Base-by-base conservation (phyloP, 2,329 filamentous ascomycete species). In the Aspergillus sp. region DNA sequence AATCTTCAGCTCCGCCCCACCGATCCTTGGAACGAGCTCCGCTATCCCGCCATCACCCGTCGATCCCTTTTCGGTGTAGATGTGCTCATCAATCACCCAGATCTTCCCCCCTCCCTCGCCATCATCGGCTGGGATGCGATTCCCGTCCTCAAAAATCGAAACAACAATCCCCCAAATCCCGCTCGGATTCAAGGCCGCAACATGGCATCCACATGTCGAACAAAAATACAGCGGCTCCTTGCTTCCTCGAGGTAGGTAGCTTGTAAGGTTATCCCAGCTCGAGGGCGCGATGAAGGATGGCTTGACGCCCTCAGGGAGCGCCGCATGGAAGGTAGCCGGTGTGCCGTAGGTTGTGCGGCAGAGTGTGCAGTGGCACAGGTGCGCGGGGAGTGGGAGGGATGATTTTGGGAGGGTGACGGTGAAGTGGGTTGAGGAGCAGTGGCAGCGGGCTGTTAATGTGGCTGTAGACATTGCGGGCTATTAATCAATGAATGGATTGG, bases 331-430 rank as follows among this genome's bases (percentile, higher is more conserved):
- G n/a, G 56, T 64, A 51, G 66, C 71, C 3, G 61, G 55, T 51
- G 76, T 69, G 28, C 80, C 80, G 31, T 77, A 76, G 23, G 71
- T 76, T 60, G 73, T 74, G 25, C 80, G 76, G 60, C 80, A 83
- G 41, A 79, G 72, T 57, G 69, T 71, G 69, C 81, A 83, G 65
- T 81, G 77, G 69, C 81, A 83, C 50, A 82, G 72, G 62, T 77
- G 74, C 9, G 72, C 68, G 48, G 70, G 68, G 5, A 82, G 64
- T 2, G 80, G 81, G 4, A 82, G 72, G 5, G 60, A 63, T 2
- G 67, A 57, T 1, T 58, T 62, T 0, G 74, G 71, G 4, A 82
- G 54, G 5, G 66, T 72, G 64, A 82, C 68, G 2, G 73, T 73
- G 60, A 79, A 77, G 4, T 68, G 64, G 15, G 68, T 60, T 45